Evolutionary conservation across 2,329 filamentous ascomycete genomes (phyloP).

Genomic region (Colletotrichum sidae): DNA sequence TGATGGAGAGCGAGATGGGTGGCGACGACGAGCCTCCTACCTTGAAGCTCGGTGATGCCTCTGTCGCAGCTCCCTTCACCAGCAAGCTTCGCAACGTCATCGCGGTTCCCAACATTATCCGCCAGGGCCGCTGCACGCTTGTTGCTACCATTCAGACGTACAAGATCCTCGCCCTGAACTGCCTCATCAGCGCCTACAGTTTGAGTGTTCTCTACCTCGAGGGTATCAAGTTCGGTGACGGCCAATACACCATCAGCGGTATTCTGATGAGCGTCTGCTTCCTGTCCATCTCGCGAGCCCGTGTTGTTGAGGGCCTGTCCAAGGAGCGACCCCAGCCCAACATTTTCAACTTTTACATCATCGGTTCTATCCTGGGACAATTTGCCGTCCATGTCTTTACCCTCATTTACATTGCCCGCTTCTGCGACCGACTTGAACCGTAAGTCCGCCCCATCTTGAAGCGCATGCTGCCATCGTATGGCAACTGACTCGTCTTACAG

Average conservation of each 20-base stretch:
- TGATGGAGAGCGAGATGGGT: slow-evolving; percentile 91
- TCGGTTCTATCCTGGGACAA: slow-evolving; percentile 95
- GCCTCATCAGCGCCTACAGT: slow-evolving; percentile 97
- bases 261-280: slow-evolving; percentile 99
- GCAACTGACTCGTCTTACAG: slow-evolving; percentile 48
- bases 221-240: slow-evolving; percentile 98
- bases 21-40: slow-evolving; percentile 92
- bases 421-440: slow-evolving; percentile 88
- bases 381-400: slow-evolving; percentile 96
- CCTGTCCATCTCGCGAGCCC: slow-evolving; percentile 96
- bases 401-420: slow-evolving; percentile 91
- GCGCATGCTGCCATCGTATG: neutral
- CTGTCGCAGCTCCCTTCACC: slow-evolving; percentile 96
- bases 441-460: slow-evolving; percentile 60
- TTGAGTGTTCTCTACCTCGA: slow-evolving; percentile 96
- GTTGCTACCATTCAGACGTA: slow-evolving; percentile 99
- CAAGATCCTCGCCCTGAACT: slow-evolving; percentile 98
- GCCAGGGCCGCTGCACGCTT: slow-evolving; percentile 95
- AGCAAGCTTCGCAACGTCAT: slow-evolving; percentile 97
- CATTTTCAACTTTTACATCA: slow-evolving; percentile 99
- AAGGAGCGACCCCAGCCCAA: slow-evolving; percentile 98
- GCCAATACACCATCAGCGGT: slow-evolving; percentile 97
- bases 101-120: slow-evolving; percentile 97
- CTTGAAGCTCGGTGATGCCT: slow-evolving; percentile 96
- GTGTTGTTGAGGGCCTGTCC: slow-evolving; percentile 92